A percentile compares a stretch with the other conserved stretches of the same genome.
Evolutionary conservation across 352 stramenopile genomes (phyloP).

Genomic region (Phytophthora cactorum): DNA sequence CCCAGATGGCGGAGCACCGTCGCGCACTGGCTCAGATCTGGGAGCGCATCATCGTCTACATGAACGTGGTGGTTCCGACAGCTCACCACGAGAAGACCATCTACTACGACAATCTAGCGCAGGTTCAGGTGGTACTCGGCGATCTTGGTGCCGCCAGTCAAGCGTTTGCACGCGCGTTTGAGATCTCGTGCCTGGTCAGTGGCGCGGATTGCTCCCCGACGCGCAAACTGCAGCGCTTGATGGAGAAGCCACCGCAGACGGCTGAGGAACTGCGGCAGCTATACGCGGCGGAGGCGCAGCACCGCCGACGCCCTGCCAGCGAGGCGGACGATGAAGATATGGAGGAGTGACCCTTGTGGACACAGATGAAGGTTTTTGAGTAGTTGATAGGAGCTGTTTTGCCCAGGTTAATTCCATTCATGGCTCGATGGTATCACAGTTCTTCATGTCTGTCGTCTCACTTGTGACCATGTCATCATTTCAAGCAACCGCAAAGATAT

Average conservation of each 20-base stretch:
- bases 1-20: conserved; percentile 33
- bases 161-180: conserved; percentile 62
- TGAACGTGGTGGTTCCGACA: conserved; percentile 74
- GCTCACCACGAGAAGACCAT: conserved; percentile 84
- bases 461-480: no score
- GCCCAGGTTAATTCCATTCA: neutral
- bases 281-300: conserved; percentile 57
- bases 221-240: conserved; percentile 60
- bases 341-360: conserved; percentile 16
- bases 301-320: conserved; percentile 33
- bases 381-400: conserved; percentile 1
- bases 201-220: conserved; percentile 66
- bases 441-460: no score
- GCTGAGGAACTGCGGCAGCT: conserved; percentile 63
- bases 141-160: conserved; percentile 53
- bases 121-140: conserved; percentile 71
- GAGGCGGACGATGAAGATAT: conserved; percentile 43
- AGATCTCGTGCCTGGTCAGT: conserved; percentile 69
- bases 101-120: conserved; percentile 86
- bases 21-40: conserved; percentile 56
- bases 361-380: conserved; percentile 10
- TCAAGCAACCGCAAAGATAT: no score
- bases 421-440: neutral
- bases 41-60: conserved; percentile 67
- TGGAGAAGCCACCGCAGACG: conserved; percentile 68